Percentiles rank a stretch among this genome's conserved stretches.
phyloP scores from a whole-genome alignment of 192 early-diverging fungal genomes.

The Allomyces macrogynus region DNA sequence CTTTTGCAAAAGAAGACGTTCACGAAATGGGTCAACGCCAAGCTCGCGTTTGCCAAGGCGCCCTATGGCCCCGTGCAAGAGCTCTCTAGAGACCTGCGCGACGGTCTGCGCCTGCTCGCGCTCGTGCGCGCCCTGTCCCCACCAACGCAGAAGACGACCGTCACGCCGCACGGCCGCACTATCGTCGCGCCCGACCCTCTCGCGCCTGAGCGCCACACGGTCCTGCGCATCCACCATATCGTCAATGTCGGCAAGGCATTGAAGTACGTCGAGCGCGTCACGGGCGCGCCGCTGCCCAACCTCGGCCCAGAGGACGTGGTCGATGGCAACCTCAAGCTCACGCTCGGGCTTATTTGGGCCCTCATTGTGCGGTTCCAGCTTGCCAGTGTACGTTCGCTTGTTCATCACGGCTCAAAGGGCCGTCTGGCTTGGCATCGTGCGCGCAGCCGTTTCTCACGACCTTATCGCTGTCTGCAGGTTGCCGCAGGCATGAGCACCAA shows the following conservation, averaged over 20 bases:
- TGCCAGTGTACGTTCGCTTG: slow-evolving; percentile 38
- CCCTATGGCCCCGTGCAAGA: not conserved
- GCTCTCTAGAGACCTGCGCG: not conserved
- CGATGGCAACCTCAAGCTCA: slow-evolving; percentile 72
- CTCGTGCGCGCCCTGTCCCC: not conserved
- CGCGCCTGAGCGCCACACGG: not conserved
- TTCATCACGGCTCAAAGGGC: too few relatives aligned
- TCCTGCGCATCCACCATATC: not conserved
- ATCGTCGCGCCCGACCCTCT: not conserved
- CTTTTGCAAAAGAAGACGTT: not conserved
- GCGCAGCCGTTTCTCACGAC: too few relatives aligned
- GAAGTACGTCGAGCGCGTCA: not conserved
- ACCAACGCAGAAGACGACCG: not conserved
- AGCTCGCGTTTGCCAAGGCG: not conserved
- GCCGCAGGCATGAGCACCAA: too few relatives aligned
- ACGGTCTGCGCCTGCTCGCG: not conserved
- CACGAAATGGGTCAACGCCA: not conserved
- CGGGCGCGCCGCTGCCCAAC: not conserved
- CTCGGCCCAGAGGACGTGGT: slow-evolving; percentile 51
- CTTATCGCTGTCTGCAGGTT: too few relatives aligned
- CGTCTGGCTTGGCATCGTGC: not conserved
- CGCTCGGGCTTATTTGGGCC: slow-evolving; percentile 93
- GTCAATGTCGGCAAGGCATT: not conserved
- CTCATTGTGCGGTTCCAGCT: slow-evolving; percentile 94
- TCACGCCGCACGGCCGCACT: too few relatives aligned